Percentiles rank a stretch among this genome's conserved stretches.
Evolutionary conservation across 2,329 filamentous ascomycete genomes (phyloP).

Genomic region (Leptodontidium sp.): DNA sequence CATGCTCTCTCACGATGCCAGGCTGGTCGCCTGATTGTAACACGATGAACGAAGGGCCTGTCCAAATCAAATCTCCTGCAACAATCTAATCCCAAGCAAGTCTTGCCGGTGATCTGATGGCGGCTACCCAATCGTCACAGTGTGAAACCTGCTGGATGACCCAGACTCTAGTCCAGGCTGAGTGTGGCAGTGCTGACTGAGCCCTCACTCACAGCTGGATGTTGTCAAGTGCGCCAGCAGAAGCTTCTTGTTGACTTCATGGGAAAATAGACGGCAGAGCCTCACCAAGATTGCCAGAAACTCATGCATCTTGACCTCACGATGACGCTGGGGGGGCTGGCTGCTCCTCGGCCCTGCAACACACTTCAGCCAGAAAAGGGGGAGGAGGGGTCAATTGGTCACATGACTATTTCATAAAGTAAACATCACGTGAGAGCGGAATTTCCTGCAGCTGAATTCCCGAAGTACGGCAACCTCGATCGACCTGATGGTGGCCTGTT

Average conservation of each 20-base stretch:
- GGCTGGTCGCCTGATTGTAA: conserved; percentile 35
- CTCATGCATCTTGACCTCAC: conserved; percentile 23
- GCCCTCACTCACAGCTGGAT: conserved; percentile 3
- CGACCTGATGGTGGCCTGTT: conserved; percentile 18
- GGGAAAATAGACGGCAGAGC: conserved; percentile 19
- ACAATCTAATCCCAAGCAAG: conserved; percentile 8
- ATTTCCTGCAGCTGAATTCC: background rate
- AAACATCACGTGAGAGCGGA: conserved; percentile 14
- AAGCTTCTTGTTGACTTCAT: background rate
- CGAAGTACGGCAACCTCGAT: conserved; percentile 8
- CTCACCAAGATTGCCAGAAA: conserved; percentile 15
- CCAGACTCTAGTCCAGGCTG: conserved; percentile 10
- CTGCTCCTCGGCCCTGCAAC: conserved; percentile 13
- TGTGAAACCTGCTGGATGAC: conserved; percentile 32
- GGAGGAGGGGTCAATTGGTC: conserved; percentile 9
- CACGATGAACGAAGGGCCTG: conserved; percentile 17
- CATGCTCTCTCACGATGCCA: conserved; percentile 31
- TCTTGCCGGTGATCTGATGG: conserved; percentile 18
- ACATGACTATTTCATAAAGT: background rate
- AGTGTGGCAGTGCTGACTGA: conserved; percentile 36
- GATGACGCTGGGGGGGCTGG: conserved; percentile 24
- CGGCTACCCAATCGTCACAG: conserved; percentile 13
- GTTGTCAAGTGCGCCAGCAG: background rate
- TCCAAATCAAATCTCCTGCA: conserved; percentile 27
- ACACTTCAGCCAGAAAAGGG: conserved; percentile 21